Evolutionary conservation across 768 basidiomycete genomes (phyloP).

Genomic region (Tricholoma hemisulphureum): DNA sequence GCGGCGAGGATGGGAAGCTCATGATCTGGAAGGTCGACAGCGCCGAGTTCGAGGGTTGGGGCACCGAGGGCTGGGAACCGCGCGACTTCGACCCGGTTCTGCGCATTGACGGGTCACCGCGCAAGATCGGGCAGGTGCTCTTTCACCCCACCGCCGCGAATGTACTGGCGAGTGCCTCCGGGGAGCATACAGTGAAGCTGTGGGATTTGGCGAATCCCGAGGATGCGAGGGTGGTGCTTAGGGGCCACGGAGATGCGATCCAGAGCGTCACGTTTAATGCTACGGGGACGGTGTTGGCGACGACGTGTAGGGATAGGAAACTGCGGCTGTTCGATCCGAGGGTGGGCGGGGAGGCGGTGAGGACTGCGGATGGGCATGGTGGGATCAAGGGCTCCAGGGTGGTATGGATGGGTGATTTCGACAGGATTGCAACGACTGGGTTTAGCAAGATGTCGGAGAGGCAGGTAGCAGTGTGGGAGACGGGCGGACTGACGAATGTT

Average conservation of each 20-base stretch:
- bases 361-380: constrained; percentile 80
- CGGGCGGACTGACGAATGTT: constrained; percentile 66
- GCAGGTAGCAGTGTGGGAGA: constrained; percentile 89
- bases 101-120: constrained; percentile 71
- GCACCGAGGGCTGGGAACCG: constrained; percentile 76
- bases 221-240: constrained; percentile 55
- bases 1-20: constrained; percentile 91
- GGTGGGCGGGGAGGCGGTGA: constrained; percentile 75
- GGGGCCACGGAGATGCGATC: constrained; percentile 83
- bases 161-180: constrained; percentile 76
- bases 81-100: constrained; percentile 84
- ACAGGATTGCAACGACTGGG: constrained; percentile 90
- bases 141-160: constrained; percentile 92
- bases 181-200: constrained; percentile 85
- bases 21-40: constrained; percentile 85
- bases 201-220: constrained; percentile 87
- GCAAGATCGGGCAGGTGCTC: constrained; percentile 91
- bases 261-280: constrained; percentile 83
- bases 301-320: constrained; percentile 92
- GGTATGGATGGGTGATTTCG: constrained; percentile 86
- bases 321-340: constrained; percentile 91
- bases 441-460: constrained; percentile 97
- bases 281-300: constrained; percentile 78
- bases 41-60: constrained; percentile 78
- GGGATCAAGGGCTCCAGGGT: constrained; percentile 93